phyloP scores from a whole-genome alignment of 331 rosid genomes.

The Prunus yedoensis region DNA sequence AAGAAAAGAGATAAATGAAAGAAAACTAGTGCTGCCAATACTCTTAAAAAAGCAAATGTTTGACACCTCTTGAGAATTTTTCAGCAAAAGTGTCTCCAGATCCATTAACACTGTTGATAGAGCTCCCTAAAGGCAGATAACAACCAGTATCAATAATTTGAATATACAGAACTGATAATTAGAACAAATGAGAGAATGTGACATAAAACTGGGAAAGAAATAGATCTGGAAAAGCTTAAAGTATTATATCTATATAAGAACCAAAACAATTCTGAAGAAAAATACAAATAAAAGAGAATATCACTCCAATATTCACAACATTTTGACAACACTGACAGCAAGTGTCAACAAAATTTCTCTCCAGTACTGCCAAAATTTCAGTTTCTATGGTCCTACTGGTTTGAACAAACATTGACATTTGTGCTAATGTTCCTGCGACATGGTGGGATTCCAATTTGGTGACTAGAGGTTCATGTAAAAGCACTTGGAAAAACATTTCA shows the following conservation, averaged over 20 bases:
- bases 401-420: not conserved
- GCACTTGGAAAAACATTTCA: too few relatives aligned
- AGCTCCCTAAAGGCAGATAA: constrained; percentile 60
- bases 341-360: not conserved
- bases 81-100: constrained; percentile 76
- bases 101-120: constrained; percentile 63
- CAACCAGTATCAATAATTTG: constrained; percentile 18
- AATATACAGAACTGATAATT: not conserved
- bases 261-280: not conserved
- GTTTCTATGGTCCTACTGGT: not conserved
- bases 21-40: constrained; percentile 18
- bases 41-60: constrained; percentile 3
- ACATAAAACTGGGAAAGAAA: constrained; percentile 18
- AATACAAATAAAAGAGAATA: not conserved
- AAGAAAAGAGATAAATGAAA: not conserved
- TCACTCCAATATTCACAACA: not conserved
- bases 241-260: not conserved
- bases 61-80: constrained; percentile 70
- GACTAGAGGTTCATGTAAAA: too few relatives aligned
- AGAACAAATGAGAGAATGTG: not conserved
- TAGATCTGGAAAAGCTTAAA: not conserved
- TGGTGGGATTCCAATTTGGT: too few relatives aligned
- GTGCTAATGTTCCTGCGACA: not conserved
- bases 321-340: not conserved
- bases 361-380: not conserved